Conservation (phyloP, 1,139 yeast genomes). For the Tardiomyces depauwii region DNA sequence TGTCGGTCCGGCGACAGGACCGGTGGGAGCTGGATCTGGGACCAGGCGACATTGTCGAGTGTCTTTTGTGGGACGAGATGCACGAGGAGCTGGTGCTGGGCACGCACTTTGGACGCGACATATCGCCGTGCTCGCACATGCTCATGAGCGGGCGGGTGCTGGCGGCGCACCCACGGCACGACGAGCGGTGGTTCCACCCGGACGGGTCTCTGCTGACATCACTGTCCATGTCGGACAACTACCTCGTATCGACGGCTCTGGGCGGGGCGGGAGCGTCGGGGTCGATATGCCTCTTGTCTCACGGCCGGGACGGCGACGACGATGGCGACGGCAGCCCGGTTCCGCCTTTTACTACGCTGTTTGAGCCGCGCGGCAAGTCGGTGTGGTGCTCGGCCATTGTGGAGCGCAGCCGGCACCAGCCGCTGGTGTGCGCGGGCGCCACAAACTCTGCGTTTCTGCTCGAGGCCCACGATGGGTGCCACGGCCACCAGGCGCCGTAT, state of each 20-base stretch:
- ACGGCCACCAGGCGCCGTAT: background rate
- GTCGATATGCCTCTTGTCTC: background rate
- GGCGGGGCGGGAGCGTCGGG: background rate
- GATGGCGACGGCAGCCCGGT: background rate
- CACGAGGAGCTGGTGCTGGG: background rate
- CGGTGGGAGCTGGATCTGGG: background rate
- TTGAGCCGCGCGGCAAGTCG: background rate
- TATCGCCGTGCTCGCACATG: background rate
- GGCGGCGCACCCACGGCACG: background rate
- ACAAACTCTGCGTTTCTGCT: background rate
- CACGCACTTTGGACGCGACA: background rate
- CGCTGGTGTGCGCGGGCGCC: background rate
- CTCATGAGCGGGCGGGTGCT: background rate
- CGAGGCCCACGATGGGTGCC: background rate
- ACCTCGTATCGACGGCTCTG: background rate
- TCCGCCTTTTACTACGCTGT: background rate
- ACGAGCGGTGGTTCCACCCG: background rate
- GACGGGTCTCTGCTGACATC: background rate
- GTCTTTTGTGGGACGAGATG: background rate
- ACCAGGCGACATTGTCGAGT: background rate
- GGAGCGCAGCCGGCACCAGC: background rate
- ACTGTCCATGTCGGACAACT: background rate
- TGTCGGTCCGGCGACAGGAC: background rate
- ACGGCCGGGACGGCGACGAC: background rate
- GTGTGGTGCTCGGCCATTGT: background rate